Evolutionary conservation across 2,329 filamentous ascomycete genomes (phyloP).

Genomic region (Ophiocordyceps polyrhachis-furcata): DNA sequence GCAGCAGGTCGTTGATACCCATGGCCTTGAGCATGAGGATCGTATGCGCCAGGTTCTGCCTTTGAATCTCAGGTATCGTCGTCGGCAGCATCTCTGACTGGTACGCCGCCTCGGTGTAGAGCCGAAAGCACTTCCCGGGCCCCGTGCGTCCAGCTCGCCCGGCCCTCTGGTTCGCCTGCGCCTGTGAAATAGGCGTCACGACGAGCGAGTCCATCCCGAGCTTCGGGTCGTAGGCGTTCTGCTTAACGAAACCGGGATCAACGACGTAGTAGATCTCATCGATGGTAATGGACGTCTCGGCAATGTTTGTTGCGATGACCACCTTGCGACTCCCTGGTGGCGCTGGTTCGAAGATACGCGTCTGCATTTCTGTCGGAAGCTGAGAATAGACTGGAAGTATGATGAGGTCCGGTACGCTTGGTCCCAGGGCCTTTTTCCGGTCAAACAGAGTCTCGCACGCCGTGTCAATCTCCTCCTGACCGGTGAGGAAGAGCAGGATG

Average conservation of each 20-base stretch:
- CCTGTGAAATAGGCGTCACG: constrained; percentile 90
- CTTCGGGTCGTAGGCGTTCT: constrained; percentile 92
- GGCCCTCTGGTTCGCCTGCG: constrained; percentile 85
- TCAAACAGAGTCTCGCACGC: constrained; percentile 84
- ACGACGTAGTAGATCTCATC: constrained; percentile 96
- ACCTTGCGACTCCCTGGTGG: constrained; percentile 77
- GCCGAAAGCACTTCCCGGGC: constrained; percentile 84
- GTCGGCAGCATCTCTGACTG: constrained; percentile 95
- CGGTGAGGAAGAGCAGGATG: constrained; percentile 91
- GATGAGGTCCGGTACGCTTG: constrained; percentile 76
- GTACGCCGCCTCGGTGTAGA: constrained; percentile 91
- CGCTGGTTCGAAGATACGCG: constrained; percentile 83
- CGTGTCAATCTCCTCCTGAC: constrained; percentile 95
- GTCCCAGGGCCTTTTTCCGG: constrained; percentile 87
- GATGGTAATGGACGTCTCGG: constrained; percentile 94
- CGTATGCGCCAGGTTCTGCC: constrained; percentile 79
- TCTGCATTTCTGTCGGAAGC: constrained; percentile 84
- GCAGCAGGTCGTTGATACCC: constrained; percentile 93
- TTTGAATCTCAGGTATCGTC: constrained; percentile 88
- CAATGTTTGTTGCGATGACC: constrained; percentile 95
- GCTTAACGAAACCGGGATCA: constrained; percentile 93
- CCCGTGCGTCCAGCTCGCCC: constrained; percentile 87
- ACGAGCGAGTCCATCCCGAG: constrained; percentile 94
- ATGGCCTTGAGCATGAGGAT: constrained; percentile 98
- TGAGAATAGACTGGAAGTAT: constrained; percentile 94